A percentile compares a stretch with the other conserved stretches of the same genome.
Conservation (phyloP, 2,329 filamentous ascomycete genomes). For the Nannizzia gypsea region DNA sequence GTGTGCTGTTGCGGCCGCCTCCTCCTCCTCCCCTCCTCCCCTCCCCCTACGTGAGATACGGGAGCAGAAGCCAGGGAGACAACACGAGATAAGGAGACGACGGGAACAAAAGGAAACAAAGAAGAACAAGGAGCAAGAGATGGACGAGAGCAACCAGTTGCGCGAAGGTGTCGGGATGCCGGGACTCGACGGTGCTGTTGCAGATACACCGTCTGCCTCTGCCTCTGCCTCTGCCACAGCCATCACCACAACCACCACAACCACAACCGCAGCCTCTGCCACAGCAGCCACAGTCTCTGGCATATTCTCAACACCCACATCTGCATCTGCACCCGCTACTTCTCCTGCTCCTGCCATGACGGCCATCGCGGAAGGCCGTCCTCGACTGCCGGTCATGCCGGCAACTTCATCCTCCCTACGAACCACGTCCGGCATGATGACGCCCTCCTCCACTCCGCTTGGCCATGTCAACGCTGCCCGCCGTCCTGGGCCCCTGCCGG, state of each 20-base stretch:
- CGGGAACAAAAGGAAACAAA: background rate
- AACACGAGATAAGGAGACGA: background rate
- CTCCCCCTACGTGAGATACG: background rate
- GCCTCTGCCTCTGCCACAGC: background rate
- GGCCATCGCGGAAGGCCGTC: constrained; percentile 23
- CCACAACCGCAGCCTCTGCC: background rate
- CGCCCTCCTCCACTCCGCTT: constrained; percentile 69
- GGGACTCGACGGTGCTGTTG: background rate
- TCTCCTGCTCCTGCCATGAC: background rate
- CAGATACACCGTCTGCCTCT: background rate
- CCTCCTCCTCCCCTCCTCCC: too few species aligned
- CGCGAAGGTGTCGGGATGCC: background rate
- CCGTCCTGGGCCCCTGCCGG: constrained; percentile 40
- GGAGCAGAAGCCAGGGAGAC: background rate
- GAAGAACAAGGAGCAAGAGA: background rate
- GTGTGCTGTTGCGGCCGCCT: background rate
- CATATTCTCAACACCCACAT: too few species aligned
- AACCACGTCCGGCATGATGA: constrained; percentile 43
- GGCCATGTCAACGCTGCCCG: constrained; percentile 62
- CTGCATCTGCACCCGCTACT: background rate
- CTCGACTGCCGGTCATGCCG: constrained; percentile 42
- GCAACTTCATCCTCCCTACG: constrained; percentile 18
- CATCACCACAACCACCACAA: background rate
- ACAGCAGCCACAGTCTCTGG: background rate
- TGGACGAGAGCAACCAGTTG: background rate